A percentile compares a stretch with the other conserved stretches of the same genome.
phyloP scores from a whole-genome alignment of 1,284 basidiomycete genomes.

The Melampsora americana region DNA sequence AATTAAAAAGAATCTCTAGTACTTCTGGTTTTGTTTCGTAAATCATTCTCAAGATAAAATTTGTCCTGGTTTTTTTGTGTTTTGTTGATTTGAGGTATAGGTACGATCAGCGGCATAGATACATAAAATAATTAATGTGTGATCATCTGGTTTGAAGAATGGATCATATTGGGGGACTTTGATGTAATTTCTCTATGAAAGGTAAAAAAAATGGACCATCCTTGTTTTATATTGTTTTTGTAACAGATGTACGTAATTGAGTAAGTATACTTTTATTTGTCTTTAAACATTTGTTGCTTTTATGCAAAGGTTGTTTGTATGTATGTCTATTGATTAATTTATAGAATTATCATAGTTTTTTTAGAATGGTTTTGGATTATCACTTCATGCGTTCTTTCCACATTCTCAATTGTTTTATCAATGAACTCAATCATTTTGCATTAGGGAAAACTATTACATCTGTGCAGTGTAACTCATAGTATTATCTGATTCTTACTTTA shows the following conservation, averaged over 20 bases:
- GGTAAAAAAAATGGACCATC: background rate
- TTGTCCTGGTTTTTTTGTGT: background rate
- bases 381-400: too few species aligned
- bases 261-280: background rate
- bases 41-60: background rate
- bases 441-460: too few species aligned
- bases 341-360: too few species aligned
- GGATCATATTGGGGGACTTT: background rate
- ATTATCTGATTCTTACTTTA: too few species aligned
- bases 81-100: background rate
- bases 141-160: background rate
- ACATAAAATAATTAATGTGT: background rate
- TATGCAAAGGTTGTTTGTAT: too few species aligned
- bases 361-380: too few species aligned
- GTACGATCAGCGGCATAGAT: background rate
- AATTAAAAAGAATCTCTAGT: background rate
- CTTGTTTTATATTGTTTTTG: background rate
- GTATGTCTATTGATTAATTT: too few species aligned
- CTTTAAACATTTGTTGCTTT: background rate
- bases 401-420: too few species aligned
- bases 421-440: too few species aligned
- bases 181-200: background rate
- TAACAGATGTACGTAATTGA: background rate
- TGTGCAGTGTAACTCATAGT: too few species aligned
- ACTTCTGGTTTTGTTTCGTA: background rate